These are phyloP conservation scores for Arthrobotrys entomopaga DNA, from an alignment of 2,329 filamentous ascomycete genomes.

Conservation along the genomic window DNA sequence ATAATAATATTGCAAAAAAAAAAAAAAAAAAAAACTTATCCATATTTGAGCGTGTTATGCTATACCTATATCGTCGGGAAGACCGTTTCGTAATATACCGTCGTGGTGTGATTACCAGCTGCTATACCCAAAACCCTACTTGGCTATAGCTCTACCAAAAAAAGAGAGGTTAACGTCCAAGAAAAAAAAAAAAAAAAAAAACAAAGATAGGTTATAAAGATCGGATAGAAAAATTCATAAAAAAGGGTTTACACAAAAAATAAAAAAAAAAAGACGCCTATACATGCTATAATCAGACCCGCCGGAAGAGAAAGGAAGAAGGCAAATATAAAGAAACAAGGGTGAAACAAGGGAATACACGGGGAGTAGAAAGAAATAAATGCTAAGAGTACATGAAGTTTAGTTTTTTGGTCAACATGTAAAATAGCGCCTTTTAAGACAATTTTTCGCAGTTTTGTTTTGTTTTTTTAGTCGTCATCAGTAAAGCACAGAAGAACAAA, in stretches of 20 bases:
- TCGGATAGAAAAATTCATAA: slow-evolving; percentile 18
- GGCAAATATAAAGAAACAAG: slow-evolving; percentile 7
- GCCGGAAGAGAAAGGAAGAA: slow-evolving; percentile 23
- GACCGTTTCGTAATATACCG: not conserved
- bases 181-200: no score
- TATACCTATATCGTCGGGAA: no score
- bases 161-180: not conserved
- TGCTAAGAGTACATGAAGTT: slow-evolving; percentile 51
- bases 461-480: slow-evolving; percentile 16
- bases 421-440: slow-evolving; percentile 37
- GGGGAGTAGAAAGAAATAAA: no score
- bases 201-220: not conserved
- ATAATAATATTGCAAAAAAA: no score
- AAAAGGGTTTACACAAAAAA: slow-evolving; percentile 27
- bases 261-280: slow-evolving; percentile 51
- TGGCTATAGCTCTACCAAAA: slow-evolving; percentile 2
- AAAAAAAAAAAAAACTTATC: no score
- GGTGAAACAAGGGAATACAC: slow-evolving; percentile 10
- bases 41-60: no score
- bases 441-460: slow-evolving; percentile 32
- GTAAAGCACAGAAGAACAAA: slow-evolving; percentile 41
- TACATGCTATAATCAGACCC: slow-evolving; percentile 52
- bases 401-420: slow-evolving; percentile 1
- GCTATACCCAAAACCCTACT: no score
- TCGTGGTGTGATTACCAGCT: slow-evolving; percentile 1